Base-by-base conservation (phyloP, 768 basidiomycete species). In the Boletus speciosus region DNA sequence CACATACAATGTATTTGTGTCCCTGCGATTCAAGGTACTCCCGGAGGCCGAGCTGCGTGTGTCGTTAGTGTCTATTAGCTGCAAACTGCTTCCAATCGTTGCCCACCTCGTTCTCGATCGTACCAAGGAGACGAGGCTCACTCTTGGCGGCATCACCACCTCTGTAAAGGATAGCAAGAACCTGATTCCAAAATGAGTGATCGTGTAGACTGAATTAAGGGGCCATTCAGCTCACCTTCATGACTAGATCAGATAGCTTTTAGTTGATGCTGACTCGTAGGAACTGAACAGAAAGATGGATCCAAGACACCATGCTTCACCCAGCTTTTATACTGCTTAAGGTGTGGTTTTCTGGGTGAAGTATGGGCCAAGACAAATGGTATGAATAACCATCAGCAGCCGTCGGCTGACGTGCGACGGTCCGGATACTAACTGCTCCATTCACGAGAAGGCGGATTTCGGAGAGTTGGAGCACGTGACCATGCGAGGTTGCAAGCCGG, bases 121-220 rank as follows among this genome's bases (percentile, higher is more conserved):
- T 89, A 47, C 90, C 90, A 23, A 91, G 77, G 25, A 91, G 82
- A 69, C 88, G 84, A 38, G 85, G 80, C 70, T 91, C 88, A 61
- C 85, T 73, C 59, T 72, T 59, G 54, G 89, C 88, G 54, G 86
- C 82, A 55, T 81, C 62, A 64, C 76, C 78, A 64, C 88, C 89
- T 57, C 79, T 76, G 73, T 88, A 90, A 45, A 90, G 78, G 63
- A 90, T 84, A 65, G 85, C 85, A 44, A 91, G 79, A 62, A 90
- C 73, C 85, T 90, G 45, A 19, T 9, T 37, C 34, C 27, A 21
- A 41, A 15, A 41, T 59, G 14, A 58, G 55, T 37, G 46, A 46
- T 39, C 42, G 19, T 21, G 19, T 35, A 16, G 25, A 4, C 21
- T 9, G 5, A 37, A 41, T 21, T 43, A 23, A 15, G 38, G 47